Percentiles rank a stretch among this genome's conserved stretches.
These are phyloP conservation scores for Dothidotthia symphoricarpi DNA, from an alignment of 2,329 filamentous ascomycete species.

Conservation along the genomic window DNA sequence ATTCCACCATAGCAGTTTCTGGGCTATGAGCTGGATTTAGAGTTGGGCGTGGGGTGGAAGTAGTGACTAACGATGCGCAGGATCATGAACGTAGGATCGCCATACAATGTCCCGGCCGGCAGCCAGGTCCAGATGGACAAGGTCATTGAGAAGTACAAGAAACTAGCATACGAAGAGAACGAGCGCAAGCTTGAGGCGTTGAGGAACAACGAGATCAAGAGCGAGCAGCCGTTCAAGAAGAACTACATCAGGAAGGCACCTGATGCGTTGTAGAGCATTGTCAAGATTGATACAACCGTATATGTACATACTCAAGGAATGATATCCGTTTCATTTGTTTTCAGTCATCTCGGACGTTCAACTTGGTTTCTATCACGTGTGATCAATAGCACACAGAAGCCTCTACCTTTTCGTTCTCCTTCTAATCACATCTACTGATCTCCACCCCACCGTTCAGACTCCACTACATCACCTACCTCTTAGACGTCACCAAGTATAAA, in stretches of 20 bases:
- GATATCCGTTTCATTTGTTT: constrained; percentile 22
- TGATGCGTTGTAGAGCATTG: constrained; percentile 12
- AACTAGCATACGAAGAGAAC: constrained; percentile 56
- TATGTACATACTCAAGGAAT: constrained; percentile 26
- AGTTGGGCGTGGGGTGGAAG: too few relatives aligned
- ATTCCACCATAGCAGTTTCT: background rate
- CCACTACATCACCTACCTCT: too few relatives aligned
- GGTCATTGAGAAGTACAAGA: constrained; percentile 63
- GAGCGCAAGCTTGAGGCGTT: constrained; percentile 53
- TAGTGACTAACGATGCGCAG: constrained; percentile 43
- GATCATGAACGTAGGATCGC: constrained; percentile 61
- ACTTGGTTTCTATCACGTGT: too few relatives aligned
- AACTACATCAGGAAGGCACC: constrained; percentile 21
- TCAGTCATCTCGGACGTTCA: too few relatives aligned
- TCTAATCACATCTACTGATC: too few relatives aligned
- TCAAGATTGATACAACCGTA: constrained; percentile 7
- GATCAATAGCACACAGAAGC: too few relatives aligned
- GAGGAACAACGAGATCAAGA: constrained; percentile 32
- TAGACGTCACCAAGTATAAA: too few relatives aligned
- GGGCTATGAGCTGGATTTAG: background rate
- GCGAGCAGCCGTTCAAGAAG: constrained; percentile 35
- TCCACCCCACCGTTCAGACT: too few relatives aligned
- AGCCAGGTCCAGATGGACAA: constrained; percentile 58
- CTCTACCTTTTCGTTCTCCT: too few relatives aligned
- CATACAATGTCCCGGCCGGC: constrained; percentile 64